phyloP scores from a whole-genome alignment of 208 protist genomes.

The Paratrypanosoma confusum region DNA sequence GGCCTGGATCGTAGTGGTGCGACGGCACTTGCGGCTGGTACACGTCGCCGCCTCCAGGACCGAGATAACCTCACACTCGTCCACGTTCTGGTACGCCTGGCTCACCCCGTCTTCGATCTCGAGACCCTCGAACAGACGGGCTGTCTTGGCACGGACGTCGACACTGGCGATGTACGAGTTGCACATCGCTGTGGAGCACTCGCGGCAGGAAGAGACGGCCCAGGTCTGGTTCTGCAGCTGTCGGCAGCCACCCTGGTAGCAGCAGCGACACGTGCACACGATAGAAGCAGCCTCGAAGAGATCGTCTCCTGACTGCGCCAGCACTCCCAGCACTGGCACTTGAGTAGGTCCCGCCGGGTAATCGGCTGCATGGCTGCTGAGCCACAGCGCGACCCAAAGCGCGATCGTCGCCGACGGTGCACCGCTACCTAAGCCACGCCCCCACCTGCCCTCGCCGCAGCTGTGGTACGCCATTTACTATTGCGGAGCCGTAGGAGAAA shows the following conservation, averaged over 20 bases:
- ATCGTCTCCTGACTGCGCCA: too few species aligned
- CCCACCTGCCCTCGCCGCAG: too few species aligned
- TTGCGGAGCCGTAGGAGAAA: too few species aligned
- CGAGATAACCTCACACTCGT: conserved; percentile 61
- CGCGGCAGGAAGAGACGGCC: conserved; percentile 27
- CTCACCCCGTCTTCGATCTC: conserved; percentile 17
- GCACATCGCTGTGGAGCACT: conserved; percentile 46
- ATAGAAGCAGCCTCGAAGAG: too few species aligned
- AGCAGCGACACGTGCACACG: conserved; percentile 69
- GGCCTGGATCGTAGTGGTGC: conserved; percentile 57
- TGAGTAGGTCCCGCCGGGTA: too few species aligned
- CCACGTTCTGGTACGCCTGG: too few species aligned
- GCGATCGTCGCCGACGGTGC: too few species aligned
- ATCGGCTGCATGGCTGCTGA: too few species aligned
- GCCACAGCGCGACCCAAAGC: too few species aligned
- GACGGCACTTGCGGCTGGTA: conserved; percentile 34
- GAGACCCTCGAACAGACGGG: conserved; percentile 59
- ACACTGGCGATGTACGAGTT: conserved; percentile 40
- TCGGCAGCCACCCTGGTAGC: conserved; percentile 63
- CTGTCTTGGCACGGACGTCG: conserved; percentile 40
- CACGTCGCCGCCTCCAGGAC: conserved; percentile 60
- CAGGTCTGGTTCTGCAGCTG: conserved; percentile 34
- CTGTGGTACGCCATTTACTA: too few species aligned
- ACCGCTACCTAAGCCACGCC: too few species aligned
- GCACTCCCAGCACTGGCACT: too few species aligned